phyloP scores from a whole-genome alignment of 352 stramenopile genomes.

The Globisporangium rhizosaccharum region DNA sequence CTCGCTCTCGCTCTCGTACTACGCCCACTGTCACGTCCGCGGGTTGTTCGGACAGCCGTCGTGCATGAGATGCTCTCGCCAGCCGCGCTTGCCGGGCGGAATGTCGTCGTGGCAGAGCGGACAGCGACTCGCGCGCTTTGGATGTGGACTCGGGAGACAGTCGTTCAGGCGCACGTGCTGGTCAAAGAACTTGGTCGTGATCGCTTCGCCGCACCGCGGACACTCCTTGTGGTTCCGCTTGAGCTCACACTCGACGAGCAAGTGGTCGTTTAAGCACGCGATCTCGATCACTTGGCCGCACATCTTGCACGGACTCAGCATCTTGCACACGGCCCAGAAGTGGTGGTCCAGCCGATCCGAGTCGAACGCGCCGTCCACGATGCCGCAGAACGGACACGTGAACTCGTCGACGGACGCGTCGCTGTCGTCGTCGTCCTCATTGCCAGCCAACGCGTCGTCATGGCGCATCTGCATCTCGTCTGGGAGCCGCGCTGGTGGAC shows the following conservation, averaged over 20 bases:
- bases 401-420: conserved; percentile 76
- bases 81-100: conserved; percentile 53
- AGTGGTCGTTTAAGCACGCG: conserved; percentile 83
- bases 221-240: conserved; percentile 81
- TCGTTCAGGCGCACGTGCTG: conserved; percentile 76
- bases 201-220: conserved; percentile 75
- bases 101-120: conserved; percentile 82
- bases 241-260: conserved; percentile 86
- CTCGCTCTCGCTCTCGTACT: neutral
- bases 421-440: conserved; percentile 49
- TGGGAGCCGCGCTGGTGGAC: conserved; percentile 11
- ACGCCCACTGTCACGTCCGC: conserved; percentile 16
- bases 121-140: conserved; percentile 67
- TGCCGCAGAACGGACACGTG: conserved; percentile 90
- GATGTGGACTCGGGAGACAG: conserved; percentile 49
- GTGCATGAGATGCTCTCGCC: conserved; percentile 62
- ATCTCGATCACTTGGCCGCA: conserved; percentile 93
- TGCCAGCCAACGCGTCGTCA: conserved; percentile 14
- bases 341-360: conserved; percentile 89
- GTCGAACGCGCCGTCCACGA: conserved; percentile 84
- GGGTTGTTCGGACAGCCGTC: conserved; percentile 75
- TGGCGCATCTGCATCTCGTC: conserved; percentile 25
- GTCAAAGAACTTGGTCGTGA: conserved; percentile 79
- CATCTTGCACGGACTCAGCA: conserved; percentile 91
- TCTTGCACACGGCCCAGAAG: conserved; percentile 89